A percentile compares a stretch with the other conserved stretches of the same genome.
Evolutionary conservation across 2,329 filamentous ascomycete genomes (phyloP).

Genomic region (Lomentospora prolificans): DNA sequence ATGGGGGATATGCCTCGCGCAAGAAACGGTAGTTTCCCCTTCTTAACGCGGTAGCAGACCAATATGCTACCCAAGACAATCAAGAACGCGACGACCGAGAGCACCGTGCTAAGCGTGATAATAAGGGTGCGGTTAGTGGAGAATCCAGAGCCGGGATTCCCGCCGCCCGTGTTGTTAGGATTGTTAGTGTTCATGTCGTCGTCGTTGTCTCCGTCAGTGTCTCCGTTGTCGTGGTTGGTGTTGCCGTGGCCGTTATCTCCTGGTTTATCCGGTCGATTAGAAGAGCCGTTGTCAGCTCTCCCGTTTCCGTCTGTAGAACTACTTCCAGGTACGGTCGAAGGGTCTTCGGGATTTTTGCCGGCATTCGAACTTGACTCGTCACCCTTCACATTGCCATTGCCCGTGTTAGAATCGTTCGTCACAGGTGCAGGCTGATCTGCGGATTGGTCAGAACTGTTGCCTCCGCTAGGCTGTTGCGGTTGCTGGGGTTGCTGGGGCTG

Average conservation of each 20-base stretch:
- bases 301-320: not conserved
- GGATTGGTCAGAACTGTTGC: not conserved
- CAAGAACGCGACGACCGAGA: slow-evolving; percentile 29
- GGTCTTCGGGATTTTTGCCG: not conserved
- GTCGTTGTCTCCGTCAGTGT: not conserved
- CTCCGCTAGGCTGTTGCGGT: not conserved
- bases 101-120: slow-evolving; percentile 42
- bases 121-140: slow-evolving; percentile 30
- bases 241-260: not conserved
- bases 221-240: not conserved
- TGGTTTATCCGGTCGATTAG: not conserved
- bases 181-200: not conserved
- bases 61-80: slow-evolving; percentile 22
- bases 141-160: not conserved
- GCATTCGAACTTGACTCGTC: not conserved
- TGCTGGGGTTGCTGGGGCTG: too few species aligned
- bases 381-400: not conserved
- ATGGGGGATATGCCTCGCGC: slow-evolving; percentile 50
- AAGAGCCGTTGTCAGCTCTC: not conserved
- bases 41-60: slow-evolving; percentile 28
- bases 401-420: not conserved
- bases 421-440: not conserved
- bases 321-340: not conserved
- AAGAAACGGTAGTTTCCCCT: slow-evolving; percentile 31
- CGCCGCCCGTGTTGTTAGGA: not conserved